Evolutionary conservation across 495 filamentous ascomycete genomes (phyloP).

Genomic region (Cercophora scortea): DNA sequence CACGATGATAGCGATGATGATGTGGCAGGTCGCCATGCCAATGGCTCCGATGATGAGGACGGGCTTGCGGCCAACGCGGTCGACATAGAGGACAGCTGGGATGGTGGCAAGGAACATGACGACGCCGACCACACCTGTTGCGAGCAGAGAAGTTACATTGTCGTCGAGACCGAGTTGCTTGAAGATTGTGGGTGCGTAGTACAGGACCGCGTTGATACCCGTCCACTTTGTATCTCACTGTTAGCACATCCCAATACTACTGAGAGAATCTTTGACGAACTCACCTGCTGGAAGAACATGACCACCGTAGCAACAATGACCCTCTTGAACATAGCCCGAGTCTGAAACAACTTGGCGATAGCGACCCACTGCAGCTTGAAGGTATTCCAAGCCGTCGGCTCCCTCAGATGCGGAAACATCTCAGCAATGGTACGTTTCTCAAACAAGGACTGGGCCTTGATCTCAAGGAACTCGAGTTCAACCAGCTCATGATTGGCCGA

Average conservation of each 20-base stretch:
- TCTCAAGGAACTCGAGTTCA: slow-evolving; percentile 72
- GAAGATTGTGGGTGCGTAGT: slow-evolving; percentile 72
- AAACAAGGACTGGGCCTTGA: slow-evolving; percentile 70
- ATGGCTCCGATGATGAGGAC: slow-evolving; percentile 49
- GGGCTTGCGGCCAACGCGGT: slow-evolving; percentile 51
- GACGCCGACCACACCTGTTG: slow-evolving; percentile 74
- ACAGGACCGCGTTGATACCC: slow-evolving; percentile 63
- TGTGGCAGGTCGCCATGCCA: slow-evolving; percentile 54
- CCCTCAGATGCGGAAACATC: slow-evolving; percentile 59
- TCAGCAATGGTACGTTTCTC: slow-evolving; percentile 68
- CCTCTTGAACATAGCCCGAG: slow-evolving; percentile 65
- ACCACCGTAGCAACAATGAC: slow-evolving; percentile 60
- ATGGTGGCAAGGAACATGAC: slow-evolving; percentile 65
- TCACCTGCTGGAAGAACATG: slow-evolving; percentile 64
- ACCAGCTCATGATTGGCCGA: slow-evolving; percentile 54
- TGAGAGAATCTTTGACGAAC: background rate
- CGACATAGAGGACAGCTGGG: slow-evolving; percentile 60
- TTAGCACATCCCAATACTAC: background rate
- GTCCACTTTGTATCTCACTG: slow-evolving; percentile 47
- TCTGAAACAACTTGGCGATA: slow-evolving; percentile 64
- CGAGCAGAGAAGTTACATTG: slow-evolving; percentile 61
- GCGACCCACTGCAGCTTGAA: slow-evolving; percentile 67
- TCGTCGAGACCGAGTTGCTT: slow-evolving; percentile 52
- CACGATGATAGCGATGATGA: slow-evolving; percentile 69
- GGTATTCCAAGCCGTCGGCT: slow-evolving; percentile 49